Percentiles rank a stretch among this genome's conserved stretches.
Evolutionary conservation across 192 early-diverging fungal species (phyloP).

Genomic region (Backusella morwellensis): DNA sequence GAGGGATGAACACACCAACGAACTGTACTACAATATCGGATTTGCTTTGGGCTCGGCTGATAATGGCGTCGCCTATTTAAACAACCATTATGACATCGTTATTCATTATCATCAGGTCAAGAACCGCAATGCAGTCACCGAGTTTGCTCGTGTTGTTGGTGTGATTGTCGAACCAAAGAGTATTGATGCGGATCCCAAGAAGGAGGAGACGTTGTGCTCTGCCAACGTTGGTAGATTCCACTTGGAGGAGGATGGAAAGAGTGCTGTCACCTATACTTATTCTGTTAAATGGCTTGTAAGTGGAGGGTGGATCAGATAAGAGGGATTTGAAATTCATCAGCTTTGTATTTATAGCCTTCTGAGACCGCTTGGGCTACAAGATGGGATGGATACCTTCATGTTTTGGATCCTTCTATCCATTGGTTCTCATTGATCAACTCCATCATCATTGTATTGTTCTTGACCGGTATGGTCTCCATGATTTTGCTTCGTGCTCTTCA

Average conservation of each 20-base stretch:
- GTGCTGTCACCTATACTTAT: conserved; percentile 62
- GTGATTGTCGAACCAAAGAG: conserved; percentile 76
- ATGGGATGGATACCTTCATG: conserved; percentile 83
- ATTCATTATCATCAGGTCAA: conserved; percentile 70
- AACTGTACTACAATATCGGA: conserved; percentile 70
- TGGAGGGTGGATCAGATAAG: not conserved
- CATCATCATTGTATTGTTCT: conserved; percentile 88
- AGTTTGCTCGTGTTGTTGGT: conserved; percentile 82
- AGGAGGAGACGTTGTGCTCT: conserved; percentile 26
- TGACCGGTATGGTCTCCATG: conserved; percentile 88
- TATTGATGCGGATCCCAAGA: conserved; percentile 31
- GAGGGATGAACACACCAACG: conserved; percentile 47
- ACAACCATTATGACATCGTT: conserved; percentile 91
- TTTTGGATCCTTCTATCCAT: conserved; percentile 90
- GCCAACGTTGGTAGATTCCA: conserved; percentile 38
- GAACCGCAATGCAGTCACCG: conserved; percentile 47
- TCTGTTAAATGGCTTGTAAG: conserved; percentile 58
- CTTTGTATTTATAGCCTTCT: conserved; percentile 39
- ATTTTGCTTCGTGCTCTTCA: conserved; percentile 86
- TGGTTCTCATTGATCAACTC: conserved; percentile 97
- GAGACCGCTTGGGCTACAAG: conserved; percentile 75
- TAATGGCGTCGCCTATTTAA: conserved; percentile 42
- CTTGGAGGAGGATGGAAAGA: conserved; percentile 47
- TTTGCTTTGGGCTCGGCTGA: conserved; percentile 67
- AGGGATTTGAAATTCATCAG: not conserved